Conservation (phyloP, 177 flowering plant genomes). For the Telopea speciosissima region DNA sequence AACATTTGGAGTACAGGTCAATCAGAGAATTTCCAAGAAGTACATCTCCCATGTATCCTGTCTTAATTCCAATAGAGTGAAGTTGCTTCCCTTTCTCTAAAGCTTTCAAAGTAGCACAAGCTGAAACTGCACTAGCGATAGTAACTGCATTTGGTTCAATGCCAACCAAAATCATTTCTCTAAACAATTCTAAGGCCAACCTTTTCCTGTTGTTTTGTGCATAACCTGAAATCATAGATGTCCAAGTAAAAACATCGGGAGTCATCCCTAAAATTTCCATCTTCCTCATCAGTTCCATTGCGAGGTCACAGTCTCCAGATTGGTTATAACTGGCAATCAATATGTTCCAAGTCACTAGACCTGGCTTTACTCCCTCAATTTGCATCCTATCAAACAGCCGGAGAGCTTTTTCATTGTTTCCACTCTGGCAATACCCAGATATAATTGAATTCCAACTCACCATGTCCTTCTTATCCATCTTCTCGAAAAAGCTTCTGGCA, state of each 20-base stretch:
- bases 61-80: slow-evolving; percentile 51
- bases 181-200: slow-evolving; percentile 57
- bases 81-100: slow-evolving; percentile 47
- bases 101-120: slow-evolving; percentile 51
- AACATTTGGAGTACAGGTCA: slow-evolving; percentile 76
- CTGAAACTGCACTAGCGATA: slow-evolving; percentile 60
- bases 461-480: slow-evolving; percentile 52
- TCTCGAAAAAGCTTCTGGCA: slow-evolving; percentile 45
- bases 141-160: slow-evolving; percentile 72
- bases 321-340: slow-evolving; percentile 59
- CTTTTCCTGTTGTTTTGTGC: slow-evolving; percentile 43
- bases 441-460: slow-evolving; percentile 79
- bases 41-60: slow-evolving; percentile 39
- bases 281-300: slow-evolving; percentile 56
- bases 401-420: slow-evolving; percentile 42
- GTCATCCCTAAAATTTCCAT: slow-evolving; percentile 48
- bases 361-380: slow-evolving; percentile 50
- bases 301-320: slow-evolving; percentile 53
- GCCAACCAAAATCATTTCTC: slow-evolving; percentile 56
- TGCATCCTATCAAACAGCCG: slow-evolving; percentile 52
- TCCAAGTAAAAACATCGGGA: slow-evolving; percentile 86
- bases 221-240: slow-evolving; percentile 70
- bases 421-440: slow-evolving; percentile 47
- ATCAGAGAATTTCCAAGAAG: slow-evolving; percentile 64
- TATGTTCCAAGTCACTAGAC: slow-evolving; percentile 69